Evolutionary conservation across 2,329 filamentous ascomycete genomes (phyloP).

Genomic region (Colletotrichum ledebouriae): DNA sequence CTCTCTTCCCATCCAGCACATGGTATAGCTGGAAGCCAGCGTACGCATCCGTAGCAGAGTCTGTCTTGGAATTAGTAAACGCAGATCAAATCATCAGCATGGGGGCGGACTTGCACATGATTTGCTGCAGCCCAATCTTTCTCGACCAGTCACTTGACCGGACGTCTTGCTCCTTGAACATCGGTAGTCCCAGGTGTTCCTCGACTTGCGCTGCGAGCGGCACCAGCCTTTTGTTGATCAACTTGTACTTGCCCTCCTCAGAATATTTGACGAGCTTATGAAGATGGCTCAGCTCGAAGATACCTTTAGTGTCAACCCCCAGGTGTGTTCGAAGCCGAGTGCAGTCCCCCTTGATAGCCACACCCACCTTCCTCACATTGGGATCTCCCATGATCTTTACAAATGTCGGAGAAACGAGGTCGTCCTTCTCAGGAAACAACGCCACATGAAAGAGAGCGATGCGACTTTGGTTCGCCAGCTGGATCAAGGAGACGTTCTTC

Average conservation of each 20-base stretch:
- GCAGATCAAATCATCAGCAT: not conserved
- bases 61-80: slow-evolving; percentile 56
- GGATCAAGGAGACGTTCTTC: slow-evolving; percentile 83
- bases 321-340: slow-evolving; percentile 78
- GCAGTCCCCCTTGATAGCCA: slow-evolving; percentile 79
- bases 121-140: slow-evolving; percentile 72
- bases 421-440: slow-evolving; percentile 64
- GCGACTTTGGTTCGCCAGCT: slow-evolving; percentile 81
- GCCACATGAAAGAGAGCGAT: slow-evolving; percentile 88
- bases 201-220: slow-evolving; percentile 77
- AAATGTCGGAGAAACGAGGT: slow-evolving; percentile 79
- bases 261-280: slow-evolving; percentile 82
- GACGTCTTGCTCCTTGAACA: slow-evolving; percentile 80
- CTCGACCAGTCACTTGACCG: slow-evolving; percentile 82
- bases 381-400: slow-evolving; percentile 79
- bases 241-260: slow-evolving; percentile 59
- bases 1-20: slow-evolving; percentile 76
- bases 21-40: slow-evolving; percentile 81
- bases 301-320: slow-evolving; percentile 72
- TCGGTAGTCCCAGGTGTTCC: slow-evolving; percentile 77
- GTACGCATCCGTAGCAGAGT: slow-evolving; percentile 88
- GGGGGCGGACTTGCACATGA: slow-evolving; percentile 69
- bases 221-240: slow-evolving; percentile 77
- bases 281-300: slow-evolving; percentile 87
- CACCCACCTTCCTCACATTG: slow-evolving; percentile 80